Evolutionary conservation across 2,329 filamentous ascomycete genomes (phyloP).

Genomic region (Keithomyces neogunnii): DNA sequence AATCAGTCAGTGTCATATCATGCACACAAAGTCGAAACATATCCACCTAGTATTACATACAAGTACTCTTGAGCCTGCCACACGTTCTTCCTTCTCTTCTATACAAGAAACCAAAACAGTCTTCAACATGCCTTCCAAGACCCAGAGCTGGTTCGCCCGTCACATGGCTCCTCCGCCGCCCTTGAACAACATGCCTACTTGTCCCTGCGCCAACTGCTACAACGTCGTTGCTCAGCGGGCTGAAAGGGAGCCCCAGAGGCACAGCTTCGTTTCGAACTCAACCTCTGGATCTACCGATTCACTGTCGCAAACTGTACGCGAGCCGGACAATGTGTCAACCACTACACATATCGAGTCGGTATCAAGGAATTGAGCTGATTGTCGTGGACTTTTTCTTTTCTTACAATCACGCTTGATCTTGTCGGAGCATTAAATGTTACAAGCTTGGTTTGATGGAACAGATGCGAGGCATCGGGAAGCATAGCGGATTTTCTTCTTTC

Average conservation of each 20-base stretch:
- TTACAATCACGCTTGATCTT: too few relatives aligned
- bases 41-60: not conserved
- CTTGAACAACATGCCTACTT: conserved; percentile 22
- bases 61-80: not conserved
- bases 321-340: not conserved
- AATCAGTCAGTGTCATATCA: not conserved
- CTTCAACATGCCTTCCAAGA: conserved; percentile 22
- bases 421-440: too few relatives aligned
- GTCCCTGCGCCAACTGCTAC: conserved; percentile 23
- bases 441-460: too few relatives aligned
- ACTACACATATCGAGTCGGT: conserved; percentile 6
- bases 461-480: too few relatives aligned
- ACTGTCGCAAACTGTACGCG: not conserved
- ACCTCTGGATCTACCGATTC: not conserved
- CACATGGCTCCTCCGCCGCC: conserved; percentile 31
- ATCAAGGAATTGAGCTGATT: not conserved
- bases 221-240: conserved; percentile 5
- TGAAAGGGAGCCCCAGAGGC: not conserved
- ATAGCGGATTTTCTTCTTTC: too few relatives aligned
- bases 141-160: conserved; percentile 29
- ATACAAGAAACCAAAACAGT: not conserved
- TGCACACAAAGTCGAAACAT: not conserved
- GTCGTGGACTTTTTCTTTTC: too few relatives aligned
- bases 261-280: not conserved
- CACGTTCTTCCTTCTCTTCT: not conserved